Percentiles rank a stretch among this genome's conserved stretches.
These are phyloP conservation scores for Colletotrichum truncatum DNA, from an alignment of 2,329 filamentous ascomycete species.

Conservation along the genomic window DNA sequence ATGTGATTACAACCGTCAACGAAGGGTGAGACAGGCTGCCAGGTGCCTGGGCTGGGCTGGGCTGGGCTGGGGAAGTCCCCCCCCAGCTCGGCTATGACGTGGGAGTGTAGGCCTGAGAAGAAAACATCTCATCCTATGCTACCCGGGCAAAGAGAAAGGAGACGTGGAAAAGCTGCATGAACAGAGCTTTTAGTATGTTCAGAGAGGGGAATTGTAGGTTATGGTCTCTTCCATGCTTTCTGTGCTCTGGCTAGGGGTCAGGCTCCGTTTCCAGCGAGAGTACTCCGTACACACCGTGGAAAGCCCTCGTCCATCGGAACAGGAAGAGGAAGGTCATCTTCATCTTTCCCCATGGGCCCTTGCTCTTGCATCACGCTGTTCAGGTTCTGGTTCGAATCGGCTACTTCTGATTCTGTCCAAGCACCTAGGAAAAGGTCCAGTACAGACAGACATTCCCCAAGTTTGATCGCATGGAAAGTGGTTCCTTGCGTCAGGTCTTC, in stretches of 20 bases:
- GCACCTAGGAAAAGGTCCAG: not conserved
- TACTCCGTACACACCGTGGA: no score
- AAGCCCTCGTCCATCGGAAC: not conserved
- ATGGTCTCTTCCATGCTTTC: not conserved
- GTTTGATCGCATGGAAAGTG: not conserved
- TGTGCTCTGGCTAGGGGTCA: no score
- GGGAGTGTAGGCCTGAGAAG: not conserved
- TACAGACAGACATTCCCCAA: not conserved
- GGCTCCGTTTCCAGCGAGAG: no score
- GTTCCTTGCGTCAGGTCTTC: slow-evolving; percentile 14
- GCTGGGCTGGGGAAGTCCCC: not conserved
- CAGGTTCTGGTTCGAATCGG: not conserved
- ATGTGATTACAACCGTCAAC: not conserved
- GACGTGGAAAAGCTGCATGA: not conserved
- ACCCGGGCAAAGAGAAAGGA: not conserved
- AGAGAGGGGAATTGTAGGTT: no score
- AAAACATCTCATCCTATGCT: not conserved
- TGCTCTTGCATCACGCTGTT: slow-evolving; percentile 7
- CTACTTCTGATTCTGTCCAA: not conserved
- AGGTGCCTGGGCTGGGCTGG: not conserved
- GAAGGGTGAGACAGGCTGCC: not conserved
- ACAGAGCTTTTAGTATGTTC: no score
- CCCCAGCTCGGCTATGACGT: not conserved
- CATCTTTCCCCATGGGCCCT: not conserved
- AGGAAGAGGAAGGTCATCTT: not conserved